These are phyloP conservation scores for Candida germanica DNA, from an alignment of 805 yeast genomes.

Conservation along the genomic window DNA sequence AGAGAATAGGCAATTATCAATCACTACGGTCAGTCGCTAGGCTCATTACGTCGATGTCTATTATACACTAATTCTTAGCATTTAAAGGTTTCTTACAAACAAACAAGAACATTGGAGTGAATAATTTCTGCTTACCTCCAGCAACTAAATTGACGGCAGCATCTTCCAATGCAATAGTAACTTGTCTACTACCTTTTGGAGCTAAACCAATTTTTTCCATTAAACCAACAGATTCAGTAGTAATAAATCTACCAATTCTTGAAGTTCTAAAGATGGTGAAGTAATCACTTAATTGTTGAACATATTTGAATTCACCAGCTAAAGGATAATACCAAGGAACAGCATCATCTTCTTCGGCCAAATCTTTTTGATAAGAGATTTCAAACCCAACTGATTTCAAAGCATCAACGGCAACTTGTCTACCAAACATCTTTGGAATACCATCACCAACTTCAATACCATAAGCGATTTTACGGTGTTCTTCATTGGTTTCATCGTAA, in stretches of 20 bases:
- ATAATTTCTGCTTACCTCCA: constrained; percentile 86
- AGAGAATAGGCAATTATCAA: too few relatives aligned
- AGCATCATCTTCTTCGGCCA: constrained; percentile 77
- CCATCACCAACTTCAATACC: constrained; percentile 99
- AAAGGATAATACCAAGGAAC: constrained; percentile 98
- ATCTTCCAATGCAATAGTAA: constrained; percentile 89
- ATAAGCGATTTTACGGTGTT: constrained; percentile 91
- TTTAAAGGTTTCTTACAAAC: constrained; percentile 74
- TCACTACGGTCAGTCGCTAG: too few relatives aligned
- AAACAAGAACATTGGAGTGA: constrained; percentile 97
- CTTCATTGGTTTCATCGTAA: constrained; percentile 82
- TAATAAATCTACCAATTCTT: constrained; percentile 76
- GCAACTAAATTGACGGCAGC: constrained; percentile 94
- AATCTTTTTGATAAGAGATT: constrained; percentile 68
- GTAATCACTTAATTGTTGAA: constrained; percentile 74
- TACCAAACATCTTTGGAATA: constrained; percentile 92
- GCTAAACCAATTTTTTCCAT: constrained; percentile 85
- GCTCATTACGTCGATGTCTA: too few relatives aligned
- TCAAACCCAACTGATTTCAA: constrained; percentile 85
- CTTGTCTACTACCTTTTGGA: constrained; percentile 85
- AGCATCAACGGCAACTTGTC: constrained; percentile 84
- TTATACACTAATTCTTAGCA: constrained; percentile 5
- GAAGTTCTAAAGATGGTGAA: constrained; percentile 89
- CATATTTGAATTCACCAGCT: constrained; percentile 88
- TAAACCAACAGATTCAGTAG: constrained; percentile 75